phyloP scores from a whole-genome alignment of 768 basidiomycete genomes.

The Tricholoma sp. region DNA sequence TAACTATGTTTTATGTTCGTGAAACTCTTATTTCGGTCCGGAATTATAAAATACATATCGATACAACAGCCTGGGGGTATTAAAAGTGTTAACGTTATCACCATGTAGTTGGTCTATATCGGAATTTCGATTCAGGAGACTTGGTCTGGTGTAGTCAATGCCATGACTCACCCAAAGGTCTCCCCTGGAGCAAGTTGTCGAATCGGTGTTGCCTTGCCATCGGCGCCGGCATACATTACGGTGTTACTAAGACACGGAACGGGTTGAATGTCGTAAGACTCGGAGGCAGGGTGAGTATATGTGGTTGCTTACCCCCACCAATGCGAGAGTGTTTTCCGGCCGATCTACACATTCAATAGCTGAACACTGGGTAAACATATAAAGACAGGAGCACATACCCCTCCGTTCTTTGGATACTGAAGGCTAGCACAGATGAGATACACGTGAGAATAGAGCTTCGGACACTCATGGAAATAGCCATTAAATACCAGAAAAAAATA shows the following conservation, averaged over 20 bases:
- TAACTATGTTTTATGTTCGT: too few species aligned
- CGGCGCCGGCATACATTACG: not conserved
- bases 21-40: too few species aligned
- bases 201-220: not conserved
- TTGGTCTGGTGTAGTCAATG: not conserved
- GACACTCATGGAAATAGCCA: not conserved
- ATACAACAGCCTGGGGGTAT: too few species aligned
- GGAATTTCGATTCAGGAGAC: not conserved
- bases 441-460: not conserved
- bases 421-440: not conserved
- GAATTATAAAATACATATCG: too few species aligned
- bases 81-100: constrained; percentile 8
- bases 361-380: too few species aligned
- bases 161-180: not conserved
- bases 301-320: not conserved
- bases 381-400: not conserved
- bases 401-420: not conserved
- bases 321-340: not conserved
- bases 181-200: not conserved
- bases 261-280: too few species aligned
- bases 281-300: not conserved
- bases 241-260: not conserved
- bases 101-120: not conserved
- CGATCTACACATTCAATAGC: not conserved
- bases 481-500: constrained; percentile 15